Base-by-base conservation (phyloP, 345 rosid species). In the Ceriops decandra region DNA sequence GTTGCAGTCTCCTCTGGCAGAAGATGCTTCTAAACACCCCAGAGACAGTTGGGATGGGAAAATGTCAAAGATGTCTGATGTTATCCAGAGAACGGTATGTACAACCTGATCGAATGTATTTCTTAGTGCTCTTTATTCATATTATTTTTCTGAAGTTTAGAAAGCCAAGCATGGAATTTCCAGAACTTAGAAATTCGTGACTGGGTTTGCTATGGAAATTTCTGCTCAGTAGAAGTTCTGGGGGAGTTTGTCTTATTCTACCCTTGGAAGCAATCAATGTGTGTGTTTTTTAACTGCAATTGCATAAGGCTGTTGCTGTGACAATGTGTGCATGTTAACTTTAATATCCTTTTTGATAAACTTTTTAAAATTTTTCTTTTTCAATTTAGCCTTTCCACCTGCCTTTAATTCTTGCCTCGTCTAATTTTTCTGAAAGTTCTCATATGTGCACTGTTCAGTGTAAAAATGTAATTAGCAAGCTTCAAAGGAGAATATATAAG, bases 391-490 rank as follows among this genome's bases (percentile, higher is more conserved):
- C 32, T 19, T 1, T 62, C 30, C 54, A 24, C 52, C 19, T 24
- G 53, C 15, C 36, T 64, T 17, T 21, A 15, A 16, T 60, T 1
- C 53, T 35, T 60, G 51, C 51, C 24, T 42, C 64, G 19, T 26
- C 58, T 5, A 31, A 4, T 31, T 31, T 31, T 4, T 22, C 64
- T 65, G 53, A 57, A 57, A 79, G 16, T 64, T 72, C n/a, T 74
- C 59, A 24, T 75, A 26, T 54, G 4, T 10, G 11, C 46, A 9
- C 19, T 79, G 38, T 74, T 76, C 87, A 95, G 99, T 92, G 93
- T 82, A 95, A 92, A 82, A 90, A 81, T 77, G 99, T 88, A 57
- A 71, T 88, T 26, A 82, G 85, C 89, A 95, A 92, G 87, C 88
- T 95, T 59, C 97, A 89, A 73, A 86, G 91, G 77, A 88, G 90